These are phyloP conservation scores for Oryza glumipatula DNA, from an alignment of 176 grass and related monocot genomes.

Conservation along the genomic window DNA sequence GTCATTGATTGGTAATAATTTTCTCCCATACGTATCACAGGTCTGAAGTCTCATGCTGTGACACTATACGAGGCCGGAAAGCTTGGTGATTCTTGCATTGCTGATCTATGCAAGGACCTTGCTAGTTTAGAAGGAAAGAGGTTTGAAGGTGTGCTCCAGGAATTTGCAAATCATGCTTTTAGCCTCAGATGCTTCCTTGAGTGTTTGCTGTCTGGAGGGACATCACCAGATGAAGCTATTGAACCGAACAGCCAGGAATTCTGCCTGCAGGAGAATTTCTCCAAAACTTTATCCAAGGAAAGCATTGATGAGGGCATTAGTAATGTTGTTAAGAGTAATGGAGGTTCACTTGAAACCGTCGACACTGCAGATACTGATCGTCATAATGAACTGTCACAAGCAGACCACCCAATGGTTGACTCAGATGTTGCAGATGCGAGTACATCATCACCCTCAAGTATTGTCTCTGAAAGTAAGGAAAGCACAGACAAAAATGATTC, in stretches of 20 bases:
- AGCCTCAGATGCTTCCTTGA: conserved; percentile 86
- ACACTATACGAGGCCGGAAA: conserved; percentile 97
- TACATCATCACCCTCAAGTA: conserved; percentile 23
- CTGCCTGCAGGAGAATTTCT: conserved; percentile 39
- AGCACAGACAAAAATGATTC: conserved; percentile 22
- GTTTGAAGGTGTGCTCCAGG: conserved; percentile 92
- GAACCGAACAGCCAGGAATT: conserved; percentile 31
- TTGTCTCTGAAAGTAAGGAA: conserved; percentile 26
- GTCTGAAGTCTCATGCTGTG: conserved; percentile 89
- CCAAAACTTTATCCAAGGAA: conserved; percentile 22
- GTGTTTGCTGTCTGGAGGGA: conserved; percentile 81
- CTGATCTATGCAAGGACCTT: conserved; percentile 79
- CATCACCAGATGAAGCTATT: conserved; percentile 39
- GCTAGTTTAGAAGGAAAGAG: conserved; percentile 85
- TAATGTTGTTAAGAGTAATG: conserved; percentile 24
- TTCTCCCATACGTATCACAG: conserved; percentile 51
- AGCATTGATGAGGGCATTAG: background rate
- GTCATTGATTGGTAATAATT: background rate
- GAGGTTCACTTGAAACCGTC: conserved; percentile 15
- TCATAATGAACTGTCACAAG: conserved; percentile 14
- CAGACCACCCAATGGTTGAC: conserved; percentile 29
- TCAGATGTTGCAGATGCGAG: conserved; percentile 13
- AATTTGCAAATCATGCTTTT: conserved; percentile 97
- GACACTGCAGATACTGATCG: background rate
- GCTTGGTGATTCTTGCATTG: conserved; percentile 84